Evolutionary conservation across 805 yeast genomes (phyloP), one percentile per base, ranked within the genome.

Genomic region (Schwanniomyces polymorphus): DNA sequence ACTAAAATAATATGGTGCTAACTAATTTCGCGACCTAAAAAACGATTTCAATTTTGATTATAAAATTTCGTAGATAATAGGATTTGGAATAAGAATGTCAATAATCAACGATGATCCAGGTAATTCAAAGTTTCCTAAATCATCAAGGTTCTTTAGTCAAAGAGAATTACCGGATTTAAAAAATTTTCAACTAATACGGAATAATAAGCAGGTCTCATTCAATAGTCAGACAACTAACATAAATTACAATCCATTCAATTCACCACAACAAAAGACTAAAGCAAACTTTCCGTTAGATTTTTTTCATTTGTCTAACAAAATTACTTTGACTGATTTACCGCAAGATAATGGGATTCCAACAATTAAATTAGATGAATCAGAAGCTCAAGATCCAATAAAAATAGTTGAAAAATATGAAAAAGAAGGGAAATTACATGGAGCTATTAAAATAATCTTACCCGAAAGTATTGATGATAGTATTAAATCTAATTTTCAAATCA

Each of bases 371-470:
- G 67, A 83, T 1, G 67, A 65, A 16, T 74, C 72, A 23, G 84
- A 87, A 17, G 50, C 60, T 49, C 58, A 64, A 9, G 84, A 86
- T 60, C 95, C 96, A 0, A 78, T 85, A 17, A 63, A 62, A n/a
- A 86, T 83, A 53, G 68, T 88, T 14, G 85, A 86, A 18, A 71
- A 79, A 11, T 63, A 81, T 1, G 62, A 67, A 10, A 70, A 75
- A 0, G 56, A 75, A 8, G 96, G 94, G 2, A 65, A 61, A 27
- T 61, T 67, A 26, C 81, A 76, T 61, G 97, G 97, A 0, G 91
- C 94, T 57, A 65, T 90, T 38, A 91, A 91, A 58, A 61, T 91
- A 2, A 70, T 79, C 6, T 85, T 95, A 4, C 91, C 92, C 0
- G 55, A 48, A 2, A 43, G 44, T 25, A 55, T 51, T 10, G 58